Base-by-base conservation (phyloP, 768 basidiomycete species). In the Rhodosporidiobolus odoratus region DNA sequence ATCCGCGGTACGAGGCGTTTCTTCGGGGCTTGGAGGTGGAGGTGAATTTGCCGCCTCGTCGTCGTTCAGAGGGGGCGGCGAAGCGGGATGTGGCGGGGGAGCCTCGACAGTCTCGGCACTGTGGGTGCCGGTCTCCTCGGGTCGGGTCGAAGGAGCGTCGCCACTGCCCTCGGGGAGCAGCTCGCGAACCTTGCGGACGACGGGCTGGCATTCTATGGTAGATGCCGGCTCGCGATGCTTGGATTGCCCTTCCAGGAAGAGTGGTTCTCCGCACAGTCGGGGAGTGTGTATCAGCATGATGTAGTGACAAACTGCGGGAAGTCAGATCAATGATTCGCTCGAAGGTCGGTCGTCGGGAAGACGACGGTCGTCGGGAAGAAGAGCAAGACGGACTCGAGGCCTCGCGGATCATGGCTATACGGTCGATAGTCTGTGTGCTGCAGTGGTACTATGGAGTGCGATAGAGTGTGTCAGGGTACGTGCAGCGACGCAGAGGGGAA, bases 221-320 rank as follows among this genome's bases (percentile, higher is more conserved):
- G 57, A 87, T 75, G 84, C 81, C 17, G 87, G 83, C 75, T 91
- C 89, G 61, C 86, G 86, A 58, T 83, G 84, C 47, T 83, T 81
- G 73, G 90, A 87, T 57, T 84, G 84, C 40, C 83, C 85, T 65
- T 90, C 89, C 79, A 85, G 89, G 83, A 99, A 98, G 17, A 93
- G 91, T 25, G 93, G 93, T 76, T 95, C 89, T 68, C 88, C 86
- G 78, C 96, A 98, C 27, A 99, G 84, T 65, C 92, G 89, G 41
- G 96, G 94, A 0, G 95, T 96, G 79, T 97, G 90, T 67, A 98
- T 87, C 73, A 97, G 89, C 60, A 98, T 83, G 54, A 96, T 87
- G 79, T 99, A 98, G 72, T 89, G 87, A 81, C 96, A 99, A 92
- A 94, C 90, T 94, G 58, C 0, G 16, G 32, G 6, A 43, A 53